Evolutionary conservation across 1,139 yeast genomes (phyloP).

Genomic region (Pichia sp.): DNA sequence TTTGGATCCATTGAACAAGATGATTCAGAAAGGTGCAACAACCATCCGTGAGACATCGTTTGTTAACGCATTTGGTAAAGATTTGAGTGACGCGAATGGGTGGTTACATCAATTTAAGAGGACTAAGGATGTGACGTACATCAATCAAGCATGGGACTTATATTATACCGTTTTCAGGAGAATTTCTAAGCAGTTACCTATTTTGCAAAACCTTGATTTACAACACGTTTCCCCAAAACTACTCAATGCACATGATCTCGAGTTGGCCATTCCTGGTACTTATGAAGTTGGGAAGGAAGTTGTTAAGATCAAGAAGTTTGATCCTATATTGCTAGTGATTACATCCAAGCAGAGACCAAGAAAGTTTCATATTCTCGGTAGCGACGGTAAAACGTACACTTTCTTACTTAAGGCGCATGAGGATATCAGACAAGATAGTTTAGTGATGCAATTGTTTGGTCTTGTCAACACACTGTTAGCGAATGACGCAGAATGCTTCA

Average conservation of each 20-base stretch:
- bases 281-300: constrained; percentile 81
- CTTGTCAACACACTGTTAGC: constrained; percentile 83
- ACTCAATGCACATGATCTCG: constrained; percentile 70
- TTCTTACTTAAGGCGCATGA: constrained; percentile 91
- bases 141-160: constrained; percentile 97
- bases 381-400: constrained; percentile 86
- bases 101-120: constrained; percentile 85
- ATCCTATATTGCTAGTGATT: constrained; percentile 80
- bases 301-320: constrained; percentile 65
- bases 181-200: constrained; percentile 84
- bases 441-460: constrained; percentile 97
- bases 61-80: constrained; percentile 90
- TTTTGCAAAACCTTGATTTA: constrained; percentile 74
- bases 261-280: constrained; percentile 91
- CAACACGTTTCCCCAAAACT: constrained; percentile 92
- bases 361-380: constrained; percentile 68
- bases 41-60: constrained; percentile 91
- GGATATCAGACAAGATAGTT: constrained; percentile 94
- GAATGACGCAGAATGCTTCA: constrained; percentile 93
- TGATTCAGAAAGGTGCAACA: constrained; percentile 82
- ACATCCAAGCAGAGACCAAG: constrained; percentile 96
- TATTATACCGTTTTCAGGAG: constrained; percentile 91
- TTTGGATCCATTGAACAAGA: constrained; percentile 79
- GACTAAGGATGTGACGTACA: constrained; percentile 77
- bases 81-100: constrained; percentile 85